Evolutionary conservation across 495 filamentous ascomycete species (phyloP).

Genomic region (Stereocaulon alpinum): DNA sequence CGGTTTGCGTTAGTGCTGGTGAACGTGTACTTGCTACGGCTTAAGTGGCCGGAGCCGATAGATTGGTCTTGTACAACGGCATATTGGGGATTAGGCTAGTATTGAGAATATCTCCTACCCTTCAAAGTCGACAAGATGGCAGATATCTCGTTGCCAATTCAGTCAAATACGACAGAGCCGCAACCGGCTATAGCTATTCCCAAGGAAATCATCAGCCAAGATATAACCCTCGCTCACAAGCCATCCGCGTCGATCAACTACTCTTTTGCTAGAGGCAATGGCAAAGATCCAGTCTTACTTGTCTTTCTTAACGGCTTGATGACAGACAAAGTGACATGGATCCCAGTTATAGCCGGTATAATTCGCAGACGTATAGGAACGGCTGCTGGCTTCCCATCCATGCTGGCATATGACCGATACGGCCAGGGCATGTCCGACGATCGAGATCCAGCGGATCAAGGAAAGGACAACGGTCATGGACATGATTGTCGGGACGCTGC

Average conservation of each 20-base stretch:
- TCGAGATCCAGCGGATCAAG: slow-evolving; percentile 42
- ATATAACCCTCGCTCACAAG: slow-evolving; percentile 24
- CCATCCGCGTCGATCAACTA: slow-evolving; percentile 26
- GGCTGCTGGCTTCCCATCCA: slow-evolving; percentile 28
- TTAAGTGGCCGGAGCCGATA: no score
- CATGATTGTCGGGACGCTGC: slow-evolving; percentile 42
- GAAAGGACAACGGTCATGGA: slow-evolving; percentile 34
- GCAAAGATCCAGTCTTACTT: slow-evolving; percentile 30
- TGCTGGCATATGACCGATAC: slow-evolving; percentile 55
- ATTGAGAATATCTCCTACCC: no score
- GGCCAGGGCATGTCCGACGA: slow-evolving; percentile 48
- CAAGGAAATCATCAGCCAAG: slow-evolving; percentile 15
- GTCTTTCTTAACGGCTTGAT: slow-evolving; percentile 55
- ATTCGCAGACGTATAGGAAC: slow-evolving; percentile 19
- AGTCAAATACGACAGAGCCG: slow-evolving; percentile 14
- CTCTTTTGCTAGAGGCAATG: slow-evolving; percentile 19
- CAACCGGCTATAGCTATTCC: slow-evolving; percentile 20
- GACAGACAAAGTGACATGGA: slow-evolving; percentile 42
- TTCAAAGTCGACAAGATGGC: neutral
- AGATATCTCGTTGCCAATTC: neutral
- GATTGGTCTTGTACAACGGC: neutral
- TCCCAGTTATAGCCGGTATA: slow-evolving; percentile 34
- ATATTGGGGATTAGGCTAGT: no score
- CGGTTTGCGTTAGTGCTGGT: neutral
- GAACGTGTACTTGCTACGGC: no score